phyloP scores from a whole-genome alignment of 148 eudicot genomes.

The Amaranthus cruentus region DNA sequence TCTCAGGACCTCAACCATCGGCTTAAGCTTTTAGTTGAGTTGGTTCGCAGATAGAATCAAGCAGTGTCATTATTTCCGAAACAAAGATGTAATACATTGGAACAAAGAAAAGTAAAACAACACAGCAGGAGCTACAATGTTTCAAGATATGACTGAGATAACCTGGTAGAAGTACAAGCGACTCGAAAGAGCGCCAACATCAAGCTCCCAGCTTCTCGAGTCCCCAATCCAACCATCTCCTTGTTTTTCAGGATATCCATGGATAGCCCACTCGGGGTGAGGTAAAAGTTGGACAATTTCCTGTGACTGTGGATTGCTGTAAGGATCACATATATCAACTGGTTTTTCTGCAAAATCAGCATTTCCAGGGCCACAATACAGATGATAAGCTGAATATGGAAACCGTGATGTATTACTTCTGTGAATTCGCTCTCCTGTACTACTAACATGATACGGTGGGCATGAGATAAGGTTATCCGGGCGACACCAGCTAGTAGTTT shows the following conservation, averaged over 20 bases:
- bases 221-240: slow-evolving; percentile 46
- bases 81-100: too few species aligned
- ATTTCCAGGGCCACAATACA: slow-evolving; percentile 53
- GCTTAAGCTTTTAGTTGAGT: too few species aligned
- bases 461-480: slow-evolving; percentile 28
- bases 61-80: too few species aligned
- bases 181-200: slow-evolving; percentile 30
- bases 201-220: slow-evolving; percentile 33
- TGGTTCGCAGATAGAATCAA: too few species aligned
- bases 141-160: neutral
- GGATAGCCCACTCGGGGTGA: slow-evolving; percentile 37
- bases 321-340: slow-evolving; percentile 35
- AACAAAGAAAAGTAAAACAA: too few species aligned
- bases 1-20: too few species aligned
- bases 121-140: too few species aligned
- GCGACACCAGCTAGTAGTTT: slow-evolving; percentile 37
- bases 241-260: slow-evolving; percentile 34
- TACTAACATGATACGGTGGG: slow-evolving; percentile 42
- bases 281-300: slow-evolving; percentile 38
- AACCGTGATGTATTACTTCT: slow-evolving; percentile 35
- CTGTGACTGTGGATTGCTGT: slow-evolving; percentile 40
- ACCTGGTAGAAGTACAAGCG: slow-evolving; percentile 40
- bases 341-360: slow-evolving; percentile 34
- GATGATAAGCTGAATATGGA: slow-evolving; percentile 50
- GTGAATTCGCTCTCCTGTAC: slow-evolving; percentile 27